Evolutionary conservation across 1,284 basidiomycete genomes (phyloP).

Genomic region (Agroathelia rolfsii): DNA sequence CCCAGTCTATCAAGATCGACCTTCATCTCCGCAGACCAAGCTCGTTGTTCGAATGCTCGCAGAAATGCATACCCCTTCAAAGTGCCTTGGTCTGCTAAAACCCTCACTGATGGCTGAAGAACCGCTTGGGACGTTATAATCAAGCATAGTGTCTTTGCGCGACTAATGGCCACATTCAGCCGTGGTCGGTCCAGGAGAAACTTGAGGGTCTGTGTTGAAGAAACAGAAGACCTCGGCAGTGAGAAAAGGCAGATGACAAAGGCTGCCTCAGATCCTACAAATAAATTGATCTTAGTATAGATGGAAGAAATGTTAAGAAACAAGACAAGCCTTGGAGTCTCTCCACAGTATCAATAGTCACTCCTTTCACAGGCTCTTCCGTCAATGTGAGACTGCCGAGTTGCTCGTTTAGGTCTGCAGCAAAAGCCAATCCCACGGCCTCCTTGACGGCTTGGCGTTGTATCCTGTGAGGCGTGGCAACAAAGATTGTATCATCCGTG

Average conservation of each 20-base stretch:
- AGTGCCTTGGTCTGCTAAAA: slow-evolving; percentile 30
- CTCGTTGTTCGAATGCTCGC: slow-evolving; percentile 32
- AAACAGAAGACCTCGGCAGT: slow-evolving; percentile 26
- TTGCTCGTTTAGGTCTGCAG: slow-evolving; percentile 10
- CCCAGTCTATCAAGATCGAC: slow-evolving; percentile 17
- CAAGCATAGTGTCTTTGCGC: slow-evolving; percentile 38
- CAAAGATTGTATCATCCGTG: slow-evolving; percentile 34
- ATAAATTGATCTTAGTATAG: neutral
- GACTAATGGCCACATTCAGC: slow-evolving; percentile 40
- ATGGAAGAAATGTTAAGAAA: neutral
- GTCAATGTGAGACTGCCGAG: no score
- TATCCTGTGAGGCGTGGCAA: slow-evolving; percentile 38
- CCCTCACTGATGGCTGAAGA: slow-evolving; percentile 29
- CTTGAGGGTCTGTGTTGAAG: slow-evolving; percentile 20
- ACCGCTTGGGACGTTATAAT: slow-evolving; percentile 33
- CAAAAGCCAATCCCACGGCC: slow-evolving; percentile 18
- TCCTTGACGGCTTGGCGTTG: slow-evolving; percentile 37
- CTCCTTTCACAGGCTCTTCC: no score
- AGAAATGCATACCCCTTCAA: slow-evolving; percentile 37
- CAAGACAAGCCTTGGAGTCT: slow-evolving; percentile 30
- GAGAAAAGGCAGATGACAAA: slow-evolving; percentile 43
- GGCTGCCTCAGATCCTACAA: slow-evolving; percentile 35
- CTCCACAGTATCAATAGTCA: slow-evolving; percentile 39
- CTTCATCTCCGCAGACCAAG: slow-evolving; percentile 26
- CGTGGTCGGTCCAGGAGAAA: slow-evolving; percentile 36